These are phyloP conservation scores for Huiozyma naganishii DNA, from an alignment of 805 yeast species.

Conservation along the genomic window DNA sequence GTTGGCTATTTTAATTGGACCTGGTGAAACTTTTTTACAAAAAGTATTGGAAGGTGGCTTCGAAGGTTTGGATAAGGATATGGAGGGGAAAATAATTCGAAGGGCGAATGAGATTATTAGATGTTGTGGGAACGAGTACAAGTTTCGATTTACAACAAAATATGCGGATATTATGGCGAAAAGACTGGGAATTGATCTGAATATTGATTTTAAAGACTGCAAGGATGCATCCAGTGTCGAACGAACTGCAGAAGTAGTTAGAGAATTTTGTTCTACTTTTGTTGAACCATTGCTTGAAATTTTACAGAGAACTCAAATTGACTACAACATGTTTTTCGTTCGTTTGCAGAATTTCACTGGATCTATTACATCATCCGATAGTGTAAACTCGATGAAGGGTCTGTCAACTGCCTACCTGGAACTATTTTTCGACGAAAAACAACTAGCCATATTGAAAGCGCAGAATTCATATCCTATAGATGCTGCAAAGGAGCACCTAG, in stretches of 20 bases:
- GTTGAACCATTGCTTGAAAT: slow-evolving; percentile 52
- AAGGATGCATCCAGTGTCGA: slow-evolving; percentile 3
- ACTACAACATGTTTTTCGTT: slow-evolving; percentile 72
- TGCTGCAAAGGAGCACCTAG: slow-evolving; percentile 9
- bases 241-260: slow-evolving; percentile 6
- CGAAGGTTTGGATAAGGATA: slow-evolving; percentile 29
- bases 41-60: slow-evolving; percentile 19
- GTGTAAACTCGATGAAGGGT: slow-evolving; percentile 11
- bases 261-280: slow-evolving; percentile 25
- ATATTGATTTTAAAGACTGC: slow-evolving; percentile 8
- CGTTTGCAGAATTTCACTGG: slow-evolving; percentile 42
- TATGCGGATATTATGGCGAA: slow-evolving; percentile 48
- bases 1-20: slow-evolving; percentile 71
- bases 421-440: slow-evolving; percentile 13
- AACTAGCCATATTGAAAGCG: slow-evolving; percentile 9
- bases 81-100: slow-evolving; percentile 39
- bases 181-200: slow-evolving; percentile 54
- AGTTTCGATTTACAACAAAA: slow-evolving; percentile 45
- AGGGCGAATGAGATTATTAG: slow-evolving; percentile 61
- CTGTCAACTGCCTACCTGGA: slow-evolving; percentile 10
- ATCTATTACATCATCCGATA: slow-evolving; percentile 24
- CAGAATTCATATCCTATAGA: slow-evolving; percentile 15
- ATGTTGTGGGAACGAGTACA: slow-evolving; percentile 53
- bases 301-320: slow-evolving; percentile 52
- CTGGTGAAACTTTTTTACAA: slow-evolving; percentile 43